Conservation (phyloP, 169 alveolate genomes). For the Amoebophrya sp. region DNA sequence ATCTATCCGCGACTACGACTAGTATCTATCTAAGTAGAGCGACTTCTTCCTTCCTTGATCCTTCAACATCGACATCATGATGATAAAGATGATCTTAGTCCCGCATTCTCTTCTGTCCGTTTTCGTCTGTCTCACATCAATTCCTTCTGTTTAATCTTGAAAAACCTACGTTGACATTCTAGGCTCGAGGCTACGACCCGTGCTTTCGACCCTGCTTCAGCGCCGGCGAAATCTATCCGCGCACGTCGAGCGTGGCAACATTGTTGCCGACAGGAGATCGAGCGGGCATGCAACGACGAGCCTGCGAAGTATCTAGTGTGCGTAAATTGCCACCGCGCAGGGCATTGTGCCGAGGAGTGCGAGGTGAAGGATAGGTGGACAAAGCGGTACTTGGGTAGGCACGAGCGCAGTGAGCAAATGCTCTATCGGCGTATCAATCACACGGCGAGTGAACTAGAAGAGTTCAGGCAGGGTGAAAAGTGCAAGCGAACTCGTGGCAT, state of each 20-base stretch:
- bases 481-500: background rate
- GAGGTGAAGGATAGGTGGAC: background rate
- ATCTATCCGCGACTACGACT: too few relatives aligned
- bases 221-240: background rate
- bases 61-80: too few relatives aligned
- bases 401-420: background rate
- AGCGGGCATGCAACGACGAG: background rate
- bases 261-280: background rate
- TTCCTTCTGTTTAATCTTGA: too few relatives aligned
- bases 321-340: background rate
- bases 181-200: background rate
- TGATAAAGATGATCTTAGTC: too few relatives aligned
- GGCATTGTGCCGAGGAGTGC: background rate
- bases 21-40: too few relatives aligned
- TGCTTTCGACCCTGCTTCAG: background rate
- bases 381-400: background rate
- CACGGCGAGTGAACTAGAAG: background rate
- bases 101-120: too few relatives aligned
- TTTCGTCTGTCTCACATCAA: too few relatives aligned
- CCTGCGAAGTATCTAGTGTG: background rate
- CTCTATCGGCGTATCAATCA: background rate
- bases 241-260: background rate
- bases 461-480: background rate
- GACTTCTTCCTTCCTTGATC: too few relatives aligned
- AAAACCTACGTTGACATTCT: too few relatives aligned